Base-by-base conservation (phyloP, 2,329 filamentous ascomycete species). In the Apiospora sp. region DNA sequence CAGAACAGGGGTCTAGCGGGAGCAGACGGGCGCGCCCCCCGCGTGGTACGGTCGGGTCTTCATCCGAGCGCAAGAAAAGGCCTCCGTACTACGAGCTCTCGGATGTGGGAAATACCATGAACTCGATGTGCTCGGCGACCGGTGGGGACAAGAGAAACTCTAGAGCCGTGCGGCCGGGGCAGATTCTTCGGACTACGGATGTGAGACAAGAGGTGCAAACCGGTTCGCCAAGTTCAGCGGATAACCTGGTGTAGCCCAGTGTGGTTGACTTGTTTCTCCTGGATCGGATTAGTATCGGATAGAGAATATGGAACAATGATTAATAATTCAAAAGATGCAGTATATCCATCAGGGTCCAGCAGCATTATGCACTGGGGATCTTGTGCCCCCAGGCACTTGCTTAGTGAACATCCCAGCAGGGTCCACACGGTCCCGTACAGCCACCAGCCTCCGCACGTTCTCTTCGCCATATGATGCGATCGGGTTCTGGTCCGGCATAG, bases 361-460 rank as follows among this genome's bases (percentile, higher is more conserved):
- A 10, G 1, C 19, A n/a, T 30, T 13, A 19, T 10, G 2, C 49
- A 54, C 24, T 14, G 19, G 22, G 46, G 13, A 76, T 73, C 67
- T 78, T 78, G 72, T 73, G 76, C 5, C 76, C 7, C 76, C 75
- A 22, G 74, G 72, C 13, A 75, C 75, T 8, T 67, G 64, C 10
- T 67, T 44, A 0, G 73, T 74, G 61, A 78, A 78, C 5, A 76
- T 51, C 16, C 64, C 71, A 1, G 67, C n/a, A 10, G 74, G 74
- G 68, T 77, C 76, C 1, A 75, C 69, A n/a, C 49, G 49, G 4
- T 43, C 51, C 34, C 70, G 37, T 0, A 77, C 61, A 37, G 67
- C 16, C 22, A n/a, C n/a, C 24, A 78, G 44, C 34, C 51, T 27
- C 22, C 46, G 64, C 3, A 76, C 41, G 68, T 68, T 76, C 12